Evolutionary conservation across 1,284 basidiomycete genomes (phyloP).

Genomic region (Hemileia vastatrix): DNA sequence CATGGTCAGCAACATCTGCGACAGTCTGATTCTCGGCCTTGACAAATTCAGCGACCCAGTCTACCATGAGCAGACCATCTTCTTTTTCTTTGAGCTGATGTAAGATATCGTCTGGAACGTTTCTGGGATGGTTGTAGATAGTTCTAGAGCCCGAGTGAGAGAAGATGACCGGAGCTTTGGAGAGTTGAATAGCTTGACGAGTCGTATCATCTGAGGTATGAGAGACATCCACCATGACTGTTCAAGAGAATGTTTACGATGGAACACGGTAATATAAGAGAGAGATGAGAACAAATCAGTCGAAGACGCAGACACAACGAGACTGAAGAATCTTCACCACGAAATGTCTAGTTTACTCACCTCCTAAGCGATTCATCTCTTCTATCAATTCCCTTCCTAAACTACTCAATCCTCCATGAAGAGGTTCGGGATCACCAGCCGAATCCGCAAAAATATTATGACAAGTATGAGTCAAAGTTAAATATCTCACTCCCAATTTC

Average conservation of each 20-base stretch:
- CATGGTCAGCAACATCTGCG: conserved; percentile 24
- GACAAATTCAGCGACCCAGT: conserved; percentile 24
- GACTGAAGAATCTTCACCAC: no score
- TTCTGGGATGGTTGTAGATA: conserved; percentile 25
- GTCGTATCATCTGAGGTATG: conserved; percentile 27
- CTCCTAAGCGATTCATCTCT: conserved; percentile 27
- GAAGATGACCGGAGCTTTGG: conserved; percentile 25
- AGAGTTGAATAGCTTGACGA: conserved; percentile 20
- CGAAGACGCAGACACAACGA: no score
- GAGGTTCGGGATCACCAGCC: conserved; percentile 14
- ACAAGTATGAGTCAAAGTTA: conserved; percentile 30
- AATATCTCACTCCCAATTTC: conserved; percentile 26
- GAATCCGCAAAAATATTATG: conserved; percentile 28
- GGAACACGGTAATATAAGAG: not conserved
- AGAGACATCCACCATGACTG: conserved; percentile 27
- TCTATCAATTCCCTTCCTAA: conserved; percentile 22
- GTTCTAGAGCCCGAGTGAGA: conserved; percentile 26
- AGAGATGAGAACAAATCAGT: no score
- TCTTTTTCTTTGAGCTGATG: not conserved
- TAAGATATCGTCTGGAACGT: conserved; percentile 27
- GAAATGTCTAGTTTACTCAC: no score
- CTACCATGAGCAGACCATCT: conserved; percentile 20
- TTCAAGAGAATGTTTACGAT: not conserved
- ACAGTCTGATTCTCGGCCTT: conserved; percentile 13
- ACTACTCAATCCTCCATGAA: conserved; percentile 25